Base-by-base conservation (phyloP, 164 flowering plant species). In the Tinospora cordifolia region DNA sequence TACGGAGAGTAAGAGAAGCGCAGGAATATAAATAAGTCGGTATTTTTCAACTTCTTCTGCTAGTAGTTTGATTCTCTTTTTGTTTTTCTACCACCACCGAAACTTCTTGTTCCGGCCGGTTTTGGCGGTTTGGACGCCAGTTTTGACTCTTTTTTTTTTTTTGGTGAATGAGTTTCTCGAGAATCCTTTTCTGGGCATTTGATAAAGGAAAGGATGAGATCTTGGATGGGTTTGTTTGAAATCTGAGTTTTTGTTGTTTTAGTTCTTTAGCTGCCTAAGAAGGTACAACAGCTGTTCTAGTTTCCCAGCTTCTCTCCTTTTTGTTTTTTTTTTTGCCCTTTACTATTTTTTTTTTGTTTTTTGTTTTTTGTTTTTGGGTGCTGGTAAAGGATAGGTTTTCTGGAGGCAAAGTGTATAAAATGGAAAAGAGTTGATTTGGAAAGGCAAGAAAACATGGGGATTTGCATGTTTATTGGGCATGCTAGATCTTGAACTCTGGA, bases 121-220 rank as follows among this genome's bases (percentile, higher is more conserved):
- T 44, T 9, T 14, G 3, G 47, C 12, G 47, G 47, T 44, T 44
- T 11, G 3, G 47, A 44, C 47, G 9, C 12, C 14, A 44, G 47
- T 9, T 11, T 44, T 11, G 47, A 44, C 14, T 0, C 36, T 30
- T 30, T 30, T 30, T n/a, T n/a, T n/a, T n/a, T 30, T 30, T 30
- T 30, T 30, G 36, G 36, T 4, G 36, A 30, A 30, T 30, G 36
- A 30, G 36, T 30, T 30, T 30, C 36, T 30, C 36, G 36, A 30
- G 4, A 30, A 30, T 30, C 2, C 36, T 30, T 30, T 30, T 30
- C 36, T 44, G 13, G 47, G 47, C 47, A 44, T 44, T 44, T 44
- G 46, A 60, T 58, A 65, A 47, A 70, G 4, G 65, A 24, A 24
- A 40, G 44, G 60, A 21, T 49, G 71, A 74, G 83, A 81, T 81